Conservation (phyloP, 129 eudicot genomes). For the Dittrichia graveolens region DNA sequence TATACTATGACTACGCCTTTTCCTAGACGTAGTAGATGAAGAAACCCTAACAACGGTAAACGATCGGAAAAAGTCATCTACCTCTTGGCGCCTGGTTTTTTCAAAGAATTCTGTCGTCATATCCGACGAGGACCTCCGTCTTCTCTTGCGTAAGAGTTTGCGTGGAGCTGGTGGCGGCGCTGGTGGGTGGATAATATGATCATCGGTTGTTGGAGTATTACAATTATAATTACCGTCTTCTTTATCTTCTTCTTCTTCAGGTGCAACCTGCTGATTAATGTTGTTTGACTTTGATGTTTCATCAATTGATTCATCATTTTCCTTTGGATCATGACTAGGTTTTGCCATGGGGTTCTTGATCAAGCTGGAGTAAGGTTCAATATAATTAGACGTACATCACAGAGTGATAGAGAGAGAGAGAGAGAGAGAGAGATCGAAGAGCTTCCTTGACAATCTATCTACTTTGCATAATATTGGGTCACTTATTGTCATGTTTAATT, state of each 20-base stretch:
- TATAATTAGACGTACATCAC: not conserved
- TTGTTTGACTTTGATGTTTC: constrained; percentile 29
- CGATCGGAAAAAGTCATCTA: constrained; percentile 30
- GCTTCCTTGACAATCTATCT: constrained; percentile 17
- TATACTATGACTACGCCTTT: constrained; percentile 39
- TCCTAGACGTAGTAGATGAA: constrained; percentile 27
- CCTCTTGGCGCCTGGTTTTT: constrained; percentile 33
- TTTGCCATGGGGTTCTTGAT: constrained; percentile 2
- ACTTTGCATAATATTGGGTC: too few relatives aligned
- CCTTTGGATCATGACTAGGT: constrained; percentile 7
- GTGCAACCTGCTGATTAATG: not conserved
- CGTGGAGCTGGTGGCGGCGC: constrained; percentile 27
- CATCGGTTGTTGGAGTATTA: constrained; percentile 37
- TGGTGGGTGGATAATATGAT: constrained; percentile 36
- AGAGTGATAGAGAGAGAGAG: constrained; percentile 15
- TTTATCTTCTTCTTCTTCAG: not conserved
- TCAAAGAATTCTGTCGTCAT: constrained; percentile 30
- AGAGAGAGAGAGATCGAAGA: constrained; percentile 16
- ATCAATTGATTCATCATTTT: constrained; percentile 7
- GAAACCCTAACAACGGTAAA: constrained; percentile 33
- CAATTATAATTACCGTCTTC: not conserved
- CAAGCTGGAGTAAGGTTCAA: not conserved
- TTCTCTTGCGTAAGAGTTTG: constrained; percentile 17
- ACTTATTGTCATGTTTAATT: too few relatives aligned
- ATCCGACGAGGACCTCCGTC: constrained; percentile 23